Evolutionary conservation across 345 rosid genomes (phyloP).

Genomic region (Corchorus capsularis): DNA sequence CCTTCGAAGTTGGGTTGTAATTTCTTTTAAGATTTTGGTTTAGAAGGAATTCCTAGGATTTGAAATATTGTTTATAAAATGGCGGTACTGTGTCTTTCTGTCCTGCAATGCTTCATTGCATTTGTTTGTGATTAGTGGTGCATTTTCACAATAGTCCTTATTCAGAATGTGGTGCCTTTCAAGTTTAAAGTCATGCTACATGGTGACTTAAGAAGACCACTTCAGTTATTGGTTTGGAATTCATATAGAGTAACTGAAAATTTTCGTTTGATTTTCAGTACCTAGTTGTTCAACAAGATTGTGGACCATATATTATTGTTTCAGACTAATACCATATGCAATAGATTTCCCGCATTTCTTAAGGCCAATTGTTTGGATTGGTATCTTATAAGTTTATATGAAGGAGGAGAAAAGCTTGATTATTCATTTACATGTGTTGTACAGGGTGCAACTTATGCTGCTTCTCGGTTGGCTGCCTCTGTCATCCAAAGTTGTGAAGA

Average conservation of each 20-base stretch:
- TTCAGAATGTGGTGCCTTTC: neutral
- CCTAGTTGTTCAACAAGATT: neutral
- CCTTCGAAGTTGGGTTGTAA: neutral
- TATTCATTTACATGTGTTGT: conserved; percentile 9
- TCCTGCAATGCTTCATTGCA: neutral
- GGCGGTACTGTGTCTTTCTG: neutral
- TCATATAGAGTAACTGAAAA: neutral
- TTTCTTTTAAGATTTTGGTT: neutral
- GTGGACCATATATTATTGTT: neutral
- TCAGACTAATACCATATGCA: neutral
- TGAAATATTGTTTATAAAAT: neutral
- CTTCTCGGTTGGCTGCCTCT: conserved; percentile 76
- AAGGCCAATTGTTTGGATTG: neutral
- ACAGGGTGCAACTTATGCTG: conserved; percentile 56
- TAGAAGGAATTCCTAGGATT: neutral
- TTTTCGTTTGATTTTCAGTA: neutral
- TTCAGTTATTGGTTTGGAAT: neutral
- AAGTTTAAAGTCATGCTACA: neutral
- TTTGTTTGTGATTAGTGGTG: neutral
- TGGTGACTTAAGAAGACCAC: neutral
- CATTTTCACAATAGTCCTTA: neutral
- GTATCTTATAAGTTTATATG: neutral
- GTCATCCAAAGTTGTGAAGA: conserved; percentile 68
- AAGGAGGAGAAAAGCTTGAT: neutral
- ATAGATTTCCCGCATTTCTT: neutral